Base-by-base conservation (phyloP, 2,329 filamentous ascomycete species). In the Fusarium vanettenii region DNA sequence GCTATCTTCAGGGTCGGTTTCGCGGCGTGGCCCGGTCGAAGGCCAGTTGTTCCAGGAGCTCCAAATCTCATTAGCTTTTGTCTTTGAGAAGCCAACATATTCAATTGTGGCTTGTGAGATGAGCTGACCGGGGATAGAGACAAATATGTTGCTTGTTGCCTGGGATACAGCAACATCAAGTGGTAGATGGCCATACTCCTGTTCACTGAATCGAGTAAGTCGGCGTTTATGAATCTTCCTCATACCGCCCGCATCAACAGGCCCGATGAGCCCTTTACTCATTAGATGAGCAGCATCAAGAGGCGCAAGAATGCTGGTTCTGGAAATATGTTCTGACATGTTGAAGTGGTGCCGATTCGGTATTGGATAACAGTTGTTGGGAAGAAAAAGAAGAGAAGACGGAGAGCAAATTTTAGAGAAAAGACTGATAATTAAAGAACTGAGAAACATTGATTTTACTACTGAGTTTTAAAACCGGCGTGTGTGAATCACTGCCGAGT, bases 191-290 rank as follows among this genome's bases (percentile, higher is more conserved):
- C 48, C 22, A 37, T 74, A 45, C 41, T 75, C 72, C 31, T 60
- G 50, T 10, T 73, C 69, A 27, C 75, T 73, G 2, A 57, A 71
- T 2, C 31, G 31, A n/a, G 69, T 70, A 10, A 76, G 60, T 4
- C 70, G 63, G 2, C 75, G 70, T 43, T 75, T 76, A 27, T 77
- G 73, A 64, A 71, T 57, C 37, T 29, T 63, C 14, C 60, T 29
- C 16, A n/a, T 57, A 5, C 43, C 57, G 6, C 4, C 10, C 6
- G 3, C 13, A 14, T 60, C 37, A 9, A 50, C 33, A 35, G 31
- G 33, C 1, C 62, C 45, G 7, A 25, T n/a, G 1, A 56, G 48
- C 8, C 45, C 62, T 29, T 31, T 48, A 9, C 45, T 13, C 20
- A 56, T 50, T 2, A 69, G 27, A 11, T 66, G 41, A 6, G 22